Percentiles rank a stretch among this genome's conserved stretches.
These are phyloP conservation scores for Pouteria glomerata DNA, from an alignment of 148 eudicot genomes.

Conservation along the genomic window DNA sequence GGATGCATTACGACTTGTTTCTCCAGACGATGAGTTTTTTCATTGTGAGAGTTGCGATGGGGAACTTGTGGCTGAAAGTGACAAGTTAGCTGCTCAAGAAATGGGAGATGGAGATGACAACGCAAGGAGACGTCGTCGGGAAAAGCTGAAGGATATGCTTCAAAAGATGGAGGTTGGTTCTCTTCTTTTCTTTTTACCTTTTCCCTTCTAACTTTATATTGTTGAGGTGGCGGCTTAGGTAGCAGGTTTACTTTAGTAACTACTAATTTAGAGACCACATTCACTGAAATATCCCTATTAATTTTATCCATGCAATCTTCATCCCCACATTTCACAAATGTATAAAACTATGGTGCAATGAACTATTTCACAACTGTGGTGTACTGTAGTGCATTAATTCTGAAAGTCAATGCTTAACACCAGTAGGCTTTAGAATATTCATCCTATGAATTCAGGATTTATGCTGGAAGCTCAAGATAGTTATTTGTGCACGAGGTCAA, in stretches of 20 bases:
- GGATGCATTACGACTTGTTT: slow-evolving; percentile 90
- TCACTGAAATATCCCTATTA: no score
- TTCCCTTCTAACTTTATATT: not conserved
- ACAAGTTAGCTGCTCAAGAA: slow-evolving; percentile 86
- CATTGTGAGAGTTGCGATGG: slow-evolving; percentile 95
- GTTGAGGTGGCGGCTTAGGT: no score
- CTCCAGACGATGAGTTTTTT: slow-evolving; percentile 69
- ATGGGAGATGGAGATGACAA: slow-evolving; percentile 94
- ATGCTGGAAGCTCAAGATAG: not conserved
- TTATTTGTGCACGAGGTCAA: not conserved
- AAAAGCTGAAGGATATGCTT: slow-evolving; percentile 79
- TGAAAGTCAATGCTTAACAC: not conserved
- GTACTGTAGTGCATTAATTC: not conserved
- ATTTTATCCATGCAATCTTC: no score
- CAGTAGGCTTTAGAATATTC: not conserved
- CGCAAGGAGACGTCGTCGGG: slow-evolving; percentile 88
- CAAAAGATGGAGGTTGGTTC: slow-evolving; percentile 79
- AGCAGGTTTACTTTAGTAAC: no score
- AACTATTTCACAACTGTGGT: no score
- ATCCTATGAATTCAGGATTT: not conserved
- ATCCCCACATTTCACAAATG: no score
- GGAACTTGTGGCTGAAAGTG: slow-evolving; percentile 90
- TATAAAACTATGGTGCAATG: no score
- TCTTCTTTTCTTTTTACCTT: not conserved
- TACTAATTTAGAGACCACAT: no score